These are phyloP conservation scores for Eimeria acervulina DNA, from an alignment of 169 alveolate species.

Conservation along the genomic window DNA sequence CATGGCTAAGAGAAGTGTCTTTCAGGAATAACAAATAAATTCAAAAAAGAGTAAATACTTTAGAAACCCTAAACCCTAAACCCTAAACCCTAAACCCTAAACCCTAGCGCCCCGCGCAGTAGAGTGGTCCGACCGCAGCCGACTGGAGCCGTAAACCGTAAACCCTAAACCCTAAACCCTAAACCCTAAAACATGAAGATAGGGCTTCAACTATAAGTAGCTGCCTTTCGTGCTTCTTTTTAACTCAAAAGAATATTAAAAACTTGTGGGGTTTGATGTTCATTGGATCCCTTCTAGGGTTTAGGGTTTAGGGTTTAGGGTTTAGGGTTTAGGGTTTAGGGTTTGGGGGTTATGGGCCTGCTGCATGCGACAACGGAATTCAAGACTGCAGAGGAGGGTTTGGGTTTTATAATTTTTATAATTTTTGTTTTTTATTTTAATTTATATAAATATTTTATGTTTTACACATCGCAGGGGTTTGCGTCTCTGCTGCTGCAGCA, in stretches of 20 bases:
- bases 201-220: background rate
- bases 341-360: background rate
- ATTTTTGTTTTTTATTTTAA: too few relatives aligned
- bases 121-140: background rate
- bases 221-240: background rate
- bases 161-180: background rate
- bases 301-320: background rate
- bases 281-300: background rate
- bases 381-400: too few relatives aligned
- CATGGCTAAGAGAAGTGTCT: slow-evolving; percentile 82
- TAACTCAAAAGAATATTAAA: background rate
- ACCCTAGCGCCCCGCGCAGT: background rate
- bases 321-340: slow-evolving; percentile 7
- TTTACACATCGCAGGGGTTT: too few relatives aligned
- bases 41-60: too few relatives aligned
- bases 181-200: background rate
- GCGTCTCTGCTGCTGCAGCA: too few relatives aligned
- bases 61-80: too few relatives aligned
- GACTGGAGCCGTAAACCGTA: background rate
- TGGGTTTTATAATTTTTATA: too few relatives aligned
- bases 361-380: background rate
- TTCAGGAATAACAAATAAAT: background rate
- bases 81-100: too few relatives aligned
- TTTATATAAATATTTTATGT: too few relatives aligned
- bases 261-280: background rate